phyloP scores from a whole-genome alignment of 139 green algal genomes.

The Chlorella ohadii region DNA sequence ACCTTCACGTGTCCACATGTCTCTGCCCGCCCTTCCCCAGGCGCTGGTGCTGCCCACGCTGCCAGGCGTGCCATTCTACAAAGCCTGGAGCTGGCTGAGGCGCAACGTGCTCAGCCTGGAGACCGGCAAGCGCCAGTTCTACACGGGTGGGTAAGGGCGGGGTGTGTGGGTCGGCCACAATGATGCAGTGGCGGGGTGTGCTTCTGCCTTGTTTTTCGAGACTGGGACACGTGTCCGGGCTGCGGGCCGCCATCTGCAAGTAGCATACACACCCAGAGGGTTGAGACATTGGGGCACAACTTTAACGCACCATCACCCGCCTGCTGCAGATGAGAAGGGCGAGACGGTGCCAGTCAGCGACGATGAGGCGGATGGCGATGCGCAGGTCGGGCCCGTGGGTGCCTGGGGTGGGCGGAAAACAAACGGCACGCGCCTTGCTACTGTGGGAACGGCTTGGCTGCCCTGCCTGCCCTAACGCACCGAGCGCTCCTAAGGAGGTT shows the following conservation, averaged over 20 bases:
- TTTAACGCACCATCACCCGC: no score
- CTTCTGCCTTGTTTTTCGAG: not conserved
- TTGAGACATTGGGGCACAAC: no score
- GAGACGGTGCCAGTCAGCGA: slow-evolving; percentile 68
- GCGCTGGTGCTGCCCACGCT: not conserved
- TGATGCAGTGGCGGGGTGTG: no score
- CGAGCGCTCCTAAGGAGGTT: no score
- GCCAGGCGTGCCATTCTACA: slow-evolving; percentile 55
- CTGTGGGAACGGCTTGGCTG: no score
- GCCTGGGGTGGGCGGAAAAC: no score
- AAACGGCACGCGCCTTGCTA: no score
- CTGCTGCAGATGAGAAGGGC: slow-evolving; percentile 46
- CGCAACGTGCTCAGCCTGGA: slow-evolving; percentile 63
- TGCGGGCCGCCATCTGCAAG: not conserved
- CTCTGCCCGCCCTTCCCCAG: no score
- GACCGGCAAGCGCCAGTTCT: slow-evolving; percentile 72
- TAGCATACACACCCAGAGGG: not conserved
- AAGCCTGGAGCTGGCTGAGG: slow-evolving; percentile 65
- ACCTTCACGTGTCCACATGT: no score
- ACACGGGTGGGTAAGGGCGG: slow-evolving; percentile 55
- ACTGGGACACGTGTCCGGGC: no score
- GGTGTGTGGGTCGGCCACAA: not conserved
- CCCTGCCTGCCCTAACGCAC: no score
- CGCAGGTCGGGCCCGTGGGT: not conserved
- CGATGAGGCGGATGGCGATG: slow-evolving; percentile 46